Percentiles rank a stretch among this genome's conserved stretches.
These are phyloP conservation scores for Talaromyces adpressus DNA, from an alignment of 495 filamentous ascomycete genomes.

Conservation along the genomic window DNA sequence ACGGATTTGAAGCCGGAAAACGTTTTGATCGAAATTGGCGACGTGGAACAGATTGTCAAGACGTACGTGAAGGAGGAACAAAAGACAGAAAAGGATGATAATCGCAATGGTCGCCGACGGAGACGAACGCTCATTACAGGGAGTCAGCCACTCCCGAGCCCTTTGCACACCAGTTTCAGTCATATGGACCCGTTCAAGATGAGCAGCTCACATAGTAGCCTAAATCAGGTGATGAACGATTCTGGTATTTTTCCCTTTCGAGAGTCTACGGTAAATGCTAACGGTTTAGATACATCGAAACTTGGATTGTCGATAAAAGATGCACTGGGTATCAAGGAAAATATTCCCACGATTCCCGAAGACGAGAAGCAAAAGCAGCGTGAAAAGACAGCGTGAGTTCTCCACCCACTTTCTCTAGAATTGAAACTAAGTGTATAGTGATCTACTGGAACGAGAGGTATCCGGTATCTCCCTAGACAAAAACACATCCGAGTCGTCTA, in stretches of 20 bases:
- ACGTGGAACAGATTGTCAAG: slow-evolving; percentile 95
- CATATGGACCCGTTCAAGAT: slow-evolving; percentile 61
- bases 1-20: slow-evolving; percentile 98
- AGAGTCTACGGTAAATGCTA: background rate
- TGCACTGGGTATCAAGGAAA: slow-evolving; percentile 50
- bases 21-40: slow-evolving; percentile 96
- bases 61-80: slow-evolving; percentile 83
- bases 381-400: slow-evolving; percentile 87
- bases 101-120: slow-evolving; percentile 87
- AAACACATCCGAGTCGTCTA: slow-evolving; percentile 30
- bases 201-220: slow-evolving; percentile 68
- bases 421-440: slow-evolving; percentile 42
- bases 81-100: slow-evolving; percentile 69
- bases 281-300: slow-evolving; percentile 14
- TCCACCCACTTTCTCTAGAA: background rate
- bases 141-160: slow-evolving; percentile 92
- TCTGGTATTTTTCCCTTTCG: slow-evolving; percentile 45
- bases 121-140: slow-evolving; percentile 93
- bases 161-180: slow-evolving; percentile 85
- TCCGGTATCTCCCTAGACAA: slow-evolving; percentile 94
- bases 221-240: slow-evolving; percentile 78
- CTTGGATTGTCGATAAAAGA: slow-evolving; percentile 51
- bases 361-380: slow-evolving; percentile 75
- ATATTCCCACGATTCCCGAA: slow-evolving; percentile 28
- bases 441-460: slow-evolving; percentile 83